Conservation (phyloP, 2,329 filamentous ascomycete genomes). For the Sporothrix sp. region DNA sequence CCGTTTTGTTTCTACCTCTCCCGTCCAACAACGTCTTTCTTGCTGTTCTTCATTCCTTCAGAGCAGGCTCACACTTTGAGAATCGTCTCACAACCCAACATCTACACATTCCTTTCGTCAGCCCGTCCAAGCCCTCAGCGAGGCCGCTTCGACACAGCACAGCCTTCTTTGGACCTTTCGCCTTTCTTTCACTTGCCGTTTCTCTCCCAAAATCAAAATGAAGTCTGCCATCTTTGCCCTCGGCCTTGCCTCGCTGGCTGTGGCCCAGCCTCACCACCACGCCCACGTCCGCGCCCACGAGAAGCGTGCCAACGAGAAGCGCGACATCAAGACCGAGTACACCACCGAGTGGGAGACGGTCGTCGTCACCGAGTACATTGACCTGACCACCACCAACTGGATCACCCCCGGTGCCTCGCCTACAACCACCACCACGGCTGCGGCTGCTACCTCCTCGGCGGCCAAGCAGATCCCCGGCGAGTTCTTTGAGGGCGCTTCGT, state of each 20-base stretch:
- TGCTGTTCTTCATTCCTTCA: slow-evolving; percentile 20
- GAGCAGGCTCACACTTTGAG: slow-evolving; percentile 14
- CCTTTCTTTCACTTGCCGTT: background rate
- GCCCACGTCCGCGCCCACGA: slow-evolving; percentile 29
- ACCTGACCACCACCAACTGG: slow-evolving; percentile 38
- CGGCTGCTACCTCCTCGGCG: slow-evolving; percentile 18
- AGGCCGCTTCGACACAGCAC: background rate
- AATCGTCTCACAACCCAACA: background rate
- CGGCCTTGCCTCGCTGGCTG: slow-evolving; percentile 34
- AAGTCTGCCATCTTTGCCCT: slow-evolving; percentile 31
- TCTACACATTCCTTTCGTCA: background rate
- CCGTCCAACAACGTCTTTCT: background rate
- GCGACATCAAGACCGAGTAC: slow-evolving; percentile 36
- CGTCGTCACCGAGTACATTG: slow-evolving; percentile 39
- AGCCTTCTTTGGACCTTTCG: background rate
- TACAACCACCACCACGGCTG: slow-evolving; percentile 16
- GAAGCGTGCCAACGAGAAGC: slow-evolving; percentile 32
- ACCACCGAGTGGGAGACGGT: slow-evolving; percentile 42
- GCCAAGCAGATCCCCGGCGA: slow-evolving; percentile 20
- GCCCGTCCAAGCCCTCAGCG: background rate
- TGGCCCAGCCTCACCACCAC: slow-evolving; percentile 41
- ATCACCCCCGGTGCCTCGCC: slow-evolving; percentile 27
- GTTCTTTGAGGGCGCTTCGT: slow-evolving; percentile 26
- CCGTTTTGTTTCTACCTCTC: background rate
- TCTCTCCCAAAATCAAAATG: slow-evolving; percentile 25